phyloP scores from a whole-genome alignment of 1,139 yeast genomes.

The Blastobotrys serpentis region DNA sequence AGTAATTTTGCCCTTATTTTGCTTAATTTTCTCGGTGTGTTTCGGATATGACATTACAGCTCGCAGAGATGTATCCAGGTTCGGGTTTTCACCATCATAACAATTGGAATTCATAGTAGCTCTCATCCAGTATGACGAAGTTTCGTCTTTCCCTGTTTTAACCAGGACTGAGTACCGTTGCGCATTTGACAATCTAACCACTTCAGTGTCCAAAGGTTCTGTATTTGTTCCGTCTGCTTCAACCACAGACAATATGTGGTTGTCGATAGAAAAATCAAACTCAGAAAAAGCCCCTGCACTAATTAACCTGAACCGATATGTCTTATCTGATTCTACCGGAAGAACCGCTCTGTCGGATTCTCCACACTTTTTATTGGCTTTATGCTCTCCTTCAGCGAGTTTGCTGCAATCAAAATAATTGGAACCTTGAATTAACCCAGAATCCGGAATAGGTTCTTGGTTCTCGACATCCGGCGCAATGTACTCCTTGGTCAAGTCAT shows the following conservation, averaged over 20 bases:
- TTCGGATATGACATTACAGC: conserved; percentile 40
- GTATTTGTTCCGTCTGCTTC: conserved; percentile 73
- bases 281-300: conserved; percentile 36
- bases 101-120: conserved; percentile 43
- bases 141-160: conserved; percentile 22
- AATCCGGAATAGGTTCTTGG: conserved; percentile 83
- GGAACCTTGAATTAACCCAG: conserved; percentile 42
- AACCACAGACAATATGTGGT: conserved; percentile 55
- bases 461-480: conserved; percentile 75
- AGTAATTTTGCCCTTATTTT: conserved; percentile 20
- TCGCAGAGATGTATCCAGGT: conserved; percentile 40
- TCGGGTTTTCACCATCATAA: conserved; percentile 38
- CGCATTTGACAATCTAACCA: conserved; percentile 66
- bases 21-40: conserved; percentile 18
- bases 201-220: conserved; percentile 55
- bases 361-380: conserved; percentile 39
- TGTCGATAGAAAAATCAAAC: conserved; percentile 38
- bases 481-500: conserved; percentile 52
- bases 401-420: conserved; percentile 25
- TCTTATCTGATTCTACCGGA: conserved; percentile 20
- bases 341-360: conserved; percentile 21
- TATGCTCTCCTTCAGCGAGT: conserved; percentile 21
- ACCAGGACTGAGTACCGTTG: conserved; percentile 69
- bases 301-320: conserved; percentile 33
- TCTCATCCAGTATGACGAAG: conserved; percentile 37